Evolutionary conservation across 2,329 filamentous ascomycete genomes (phyloP), one percentile per base, ranked within the genome.

Genomic region (Dothideomycetes sp.): DNA sequence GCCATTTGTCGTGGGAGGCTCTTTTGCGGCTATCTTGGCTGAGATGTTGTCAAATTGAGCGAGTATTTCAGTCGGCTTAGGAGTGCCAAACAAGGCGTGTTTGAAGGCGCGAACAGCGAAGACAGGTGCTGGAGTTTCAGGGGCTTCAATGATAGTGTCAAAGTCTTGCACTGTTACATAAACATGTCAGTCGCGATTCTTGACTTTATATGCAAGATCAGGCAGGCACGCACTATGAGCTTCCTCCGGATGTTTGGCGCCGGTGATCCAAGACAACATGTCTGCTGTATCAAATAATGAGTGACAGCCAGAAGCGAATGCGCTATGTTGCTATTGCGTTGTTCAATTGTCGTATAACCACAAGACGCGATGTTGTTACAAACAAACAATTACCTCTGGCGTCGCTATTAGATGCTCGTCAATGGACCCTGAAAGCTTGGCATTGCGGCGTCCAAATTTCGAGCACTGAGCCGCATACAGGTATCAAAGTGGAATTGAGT

Each of bases 31-130:
- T 12, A 27, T 27, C 7, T 27, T 27, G 7, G 22, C 22, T 27
- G 22, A 7, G 12, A 27, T 27, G 7, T 27, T 12, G 22, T 27
- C 22, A 12, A 27, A 27, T 12, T 12, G 22, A 27, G 7, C 22
- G 22, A 7, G 22, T 12, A 16, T 19, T 19, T 72, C 64, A 31
- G 68, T 62, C 9, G 68, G 68, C 16, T 70, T 69, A 11, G 77
- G 77, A 1, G 77, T 80, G 18, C 76, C 76, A 58, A 78, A 80
- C 41, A 81, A 59, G 32, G 75, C 73, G 45, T 76, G 74, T 50
- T 75, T 77, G 58, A 81, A 77, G 12, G 78, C 78, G 51, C 77
- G 77, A 41, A 79, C 71, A 14, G 77, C 77, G 54, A 82, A 82
- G 16, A 80, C 66, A 34, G 76, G 76, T 34, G 76, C 77, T 7